These are phyloP conservation scores for Gossypium herbaceum DNA, from an alignment of 345 rosid genomes.

Conservation along the genomic window DNA sequence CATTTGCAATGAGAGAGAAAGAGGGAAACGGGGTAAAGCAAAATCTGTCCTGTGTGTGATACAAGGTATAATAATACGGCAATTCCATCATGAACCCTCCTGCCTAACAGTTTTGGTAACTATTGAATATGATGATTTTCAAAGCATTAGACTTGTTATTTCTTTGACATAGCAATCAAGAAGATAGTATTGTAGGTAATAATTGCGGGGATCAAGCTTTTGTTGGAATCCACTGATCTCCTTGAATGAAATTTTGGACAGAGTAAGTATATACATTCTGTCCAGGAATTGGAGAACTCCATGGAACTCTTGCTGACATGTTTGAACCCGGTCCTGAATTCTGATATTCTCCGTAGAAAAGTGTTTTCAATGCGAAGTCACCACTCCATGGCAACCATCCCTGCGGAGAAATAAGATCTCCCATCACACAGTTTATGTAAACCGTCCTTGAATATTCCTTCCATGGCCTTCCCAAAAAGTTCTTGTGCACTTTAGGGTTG, in stretches of 20 bases:
- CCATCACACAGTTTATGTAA: conserved; percentile 52
- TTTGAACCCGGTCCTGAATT: conserved; percentile 66
- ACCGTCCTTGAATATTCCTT: conserved; percentile 86
- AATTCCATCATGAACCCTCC: no score
- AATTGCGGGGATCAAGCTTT: conserved; percentile 22
- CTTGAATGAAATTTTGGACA: conserved; percentile 77
- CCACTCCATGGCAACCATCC: conserved; percentile 89
- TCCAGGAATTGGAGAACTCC: conserved; percentile 72
- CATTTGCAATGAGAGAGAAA: no score
- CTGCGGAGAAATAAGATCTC: conserved; percentile 46
- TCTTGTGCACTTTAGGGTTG: conserved; percentile 63
- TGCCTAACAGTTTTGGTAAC: no score
- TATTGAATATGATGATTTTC: not conserved
- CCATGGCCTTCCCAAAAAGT: conserved; percentile 90
- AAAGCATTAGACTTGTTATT: not conserved
- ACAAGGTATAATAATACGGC: not conserved
- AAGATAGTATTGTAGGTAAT: no score
- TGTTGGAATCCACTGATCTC: conserved; percentile 57
- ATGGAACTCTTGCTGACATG: conserved; percentile 46
- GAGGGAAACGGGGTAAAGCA: not conserved
- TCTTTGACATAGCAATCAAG: not conserved
- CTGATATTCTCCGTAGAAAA: conserved; percentile 73
- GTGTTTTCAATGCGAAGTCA: conserved; percentile 67
- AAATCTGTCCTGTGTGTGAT: not conserved
- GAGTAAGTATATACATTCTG: conserved; percentile 55